phyloP scores from a whole-genome alignment of 768 basidiomycete species.

The Hygrophoropsis aurantiaca region DNA sequence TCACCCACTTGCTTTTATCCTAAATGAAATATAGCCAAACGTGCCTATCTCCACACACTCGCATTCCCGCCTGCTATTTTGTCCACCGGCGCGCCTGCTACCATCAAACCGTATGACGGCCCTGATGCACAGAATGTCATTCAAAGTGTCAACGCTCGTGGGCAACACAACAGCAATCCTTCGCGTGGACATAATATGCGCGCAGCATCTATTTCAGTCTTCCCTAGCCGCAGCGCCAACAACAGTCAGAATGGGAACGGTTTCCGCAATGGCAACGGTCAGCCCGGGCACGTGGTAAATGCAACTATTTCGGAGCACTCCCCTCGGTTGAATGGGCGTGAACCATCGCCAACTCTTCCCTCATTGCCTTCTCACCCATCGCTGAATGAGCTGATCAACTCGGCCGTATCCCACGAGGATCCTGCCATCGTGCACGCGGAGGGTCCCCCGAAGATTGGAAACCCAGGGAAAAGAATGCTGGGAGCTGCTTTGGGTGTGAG shows the following conservation, averaged over 20 bases:
- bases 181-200: conserved; percentile 74
- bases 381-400: conserved; percentile 80
- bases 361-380: conserved; percentile 81
- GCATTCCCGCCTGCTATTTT: conserved; percentile 78
- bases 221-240: conserved; percentile 51
- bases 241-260: conserved; percentile 34
- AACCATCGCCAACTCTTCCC: conserved; percentile 82
- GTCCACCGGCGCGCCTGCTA: conserved; percentile 50
- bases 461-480: conserved; percentile 87
- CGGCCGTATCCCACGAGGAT: conserved; percentile 57
- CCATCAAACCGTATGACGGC: conserved; percentile 91
- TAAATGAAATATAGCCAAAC: conserved; percentile 66
- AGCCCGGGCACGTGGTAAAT: conserved; percentile 38
- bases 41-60: conserved; percentile 89
- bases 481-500: conserved; percentile 82
- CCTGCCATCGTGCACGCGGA: conserved; percentile 60
- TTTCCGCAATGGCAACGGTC: conserved; percentile 28
- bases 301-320: conserved; percentile 53
- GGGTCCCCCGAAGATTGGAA: conserved; percentile 79
- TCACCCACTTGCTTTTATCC: not conserved
- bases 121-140: conserved; percentile 88
- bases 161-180: conserved; percentile 56
- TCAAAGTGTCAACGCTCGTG: conserved; percentile 77
- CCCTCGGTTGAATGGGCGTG: conserved; percentile 47
- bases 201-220: conserved; percentile 63